Percentiles rank a stretch among this genome's conserved stretches.
These are phyloP conservation scores for Halophytophthora batemanensis DNA, from an alignment of 352 stramenopile species.

Conservation along the genomic window DNA sequence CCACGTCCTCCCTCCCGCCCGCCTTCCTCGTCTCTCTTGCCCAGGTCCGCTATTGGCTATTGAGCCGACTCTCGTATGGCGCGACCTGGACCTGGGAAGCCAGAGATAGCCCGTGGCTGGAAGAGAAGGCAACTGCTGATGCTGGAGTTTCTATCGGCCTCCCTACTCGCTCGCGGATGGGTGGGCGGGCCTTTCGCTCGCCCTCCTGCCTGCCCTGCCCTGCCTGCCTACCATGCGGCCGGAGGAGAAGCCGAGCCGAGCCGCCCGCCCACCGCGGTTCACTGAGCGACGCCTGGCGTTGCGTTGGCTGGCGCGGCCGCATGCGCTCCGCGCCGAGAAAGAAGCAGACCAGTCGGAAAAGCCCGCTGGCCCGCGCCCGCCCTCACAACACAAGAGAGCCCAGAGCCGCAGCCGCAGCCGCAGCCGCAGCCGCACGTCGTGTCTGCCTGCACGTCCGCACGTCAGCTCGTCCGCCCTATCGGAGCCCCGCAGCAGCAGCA, in stretches of 20 bases:
- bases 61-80: too few relatives aligned
- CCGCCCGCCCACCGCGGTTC: not conserved
- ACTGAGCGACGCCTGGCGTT: not conserved
- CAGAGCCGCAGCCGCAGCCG: too few relatives aligned
- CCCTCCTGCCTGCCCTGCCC: not conserved
- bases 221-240: too few relatives aligned
- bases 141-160: not conserved
- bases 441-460: too few relatives aligned
- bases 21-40: not conserved
- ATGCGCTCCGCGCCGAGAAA: slow-evolving; percentile 7
- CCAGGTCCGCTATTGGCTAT: too few relatives aligned
- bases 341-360: slow-evolving; percentile 6
- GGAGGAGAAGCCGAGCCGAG: too few relatives aligned
- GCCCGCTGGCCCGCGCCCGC: not conserved
- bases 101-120: too few relatives aligned
- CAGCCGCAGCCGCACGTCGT: too few relatives aligned
- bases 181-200: slow-evolving; percentile 5
- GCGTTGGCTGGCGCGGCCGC: not conserved
- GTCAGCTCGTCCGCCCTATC: too few relatives aligned
- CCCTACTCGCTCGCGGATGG: not conserved
- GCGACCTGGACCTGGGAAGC: too few relatives aligned
- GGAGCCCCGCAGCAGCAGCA: too few relatives aligned
- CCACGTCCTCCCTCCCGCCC: not conserved
- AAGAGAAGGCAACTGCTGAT: too few relatives aligned
- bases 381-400: not conserved